Evolutionary conservation across 2,329 filamentous ascomycete species (phyloP), one percentile per base, ranked within the genome.

Genomic region (Coniochaeta sp.): DNA sequence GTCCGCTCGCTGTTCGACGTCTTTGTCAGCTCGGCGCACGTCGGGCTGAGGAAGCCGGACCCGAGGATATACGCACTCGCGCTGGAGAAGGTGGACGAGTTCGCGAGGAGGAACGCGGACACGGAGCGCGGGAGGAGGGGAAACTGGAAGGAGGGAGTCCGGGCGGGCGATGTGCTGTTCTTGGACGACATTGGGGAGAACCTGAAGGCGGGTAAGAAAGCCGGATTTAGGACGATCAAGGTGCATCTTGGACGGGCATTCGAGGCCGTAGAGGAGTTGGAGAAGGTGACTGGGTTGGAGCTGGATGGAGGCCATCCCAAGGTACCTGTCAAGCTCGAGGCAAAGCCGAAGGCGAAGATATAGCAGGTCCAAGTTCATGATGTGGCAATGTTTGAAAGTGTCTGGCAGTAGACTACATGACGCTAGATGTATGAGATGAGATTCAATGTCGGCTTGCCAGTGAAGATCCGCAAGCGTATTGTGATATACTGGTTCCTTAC

Each of bases 131-230:
- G 76, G 0, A 66, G 65, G 63, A 66, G 63, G 9, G 65, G 74
- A 38, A 80, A 79, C 4, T 82, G 81, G 77, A 73, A 72, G 17
- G 73, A 76, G 6, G 77, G 81, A 0, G 77, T 96, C 9, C 72
- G 76, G 60, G 76, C 88, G 0, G 76, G 77, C 0, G 91, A 97
- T 59, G 79, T 97, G 52, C 75, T 96, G 4, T 99, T 99, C 71
- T 75, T 97, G 57, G 95, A 97, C 71, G 93, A 97, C 68, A 96
- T 99, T 71, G 95, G 95, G 1, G 87, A 93, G 74, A 99, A 99
- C 71, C 73, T 98, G 61, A 95, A 93, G 78, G 88, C 82, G 52
- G 95, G 87, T 1, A 89, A 81, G 73, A 81, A 81, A 56, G 77
- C 86, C 24, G 93, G 93, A 0, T 88, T 98, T 72, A 75, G 81